These are phyloP conservation scores for Dendrocalamus sinicus DNA, from an alignment of 176 grass and related monocot species.

Conservation along the genomic window DNA sequence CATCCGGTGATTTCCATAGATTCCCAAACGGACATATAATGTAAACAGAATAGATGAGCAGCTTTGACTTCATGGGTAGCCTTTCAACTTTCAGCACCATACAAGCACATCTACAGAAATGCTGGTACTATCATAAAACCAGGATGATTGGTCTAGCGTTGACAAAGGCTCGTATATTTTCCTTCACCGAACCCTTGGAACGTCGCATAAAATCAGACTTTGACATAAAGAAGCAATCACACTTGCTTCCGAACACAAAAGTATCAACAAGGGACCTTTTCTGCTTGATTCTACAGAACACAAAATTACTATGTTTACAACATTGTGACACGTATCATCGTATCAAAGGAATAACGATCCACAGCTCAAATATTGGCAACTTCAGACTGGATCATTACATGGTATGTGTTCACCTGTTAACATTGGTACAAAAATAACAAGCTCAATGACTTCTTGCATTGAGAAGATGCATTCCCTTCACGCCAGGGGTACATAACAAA, in stretches of 20 bases:
- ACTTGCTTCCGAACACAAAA: not conserved
- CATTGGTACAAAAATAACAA: conserved; percentile 1
- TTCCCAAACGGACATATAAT: too few species aligned
- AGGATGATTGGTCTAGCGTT: not conserved
- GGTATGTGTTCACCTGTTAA: not conserved
- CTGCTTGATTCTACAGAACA: not conserved
- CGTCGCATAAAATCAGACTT: not conserved
- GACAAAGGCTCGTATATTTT: not conserved
- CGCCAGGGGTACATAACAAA: not conserved
- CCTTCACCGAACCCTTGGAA: not conserved
- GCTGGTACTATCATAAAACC: not conserved
- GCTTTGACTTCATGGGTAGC: not conserved
- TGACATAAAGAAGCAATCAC: not conserved
- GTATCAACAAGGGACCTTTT: not conserved
- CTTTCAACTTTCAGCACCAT: not conserved
- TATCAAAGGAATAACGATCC: not conserved
- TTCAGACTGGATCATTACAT: not conserved
- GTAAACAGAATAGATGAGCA: not conserved
- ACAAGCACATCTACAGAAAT: not conserved
- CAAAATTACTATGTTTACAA: not conserved
- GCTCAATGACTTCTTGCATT: not conserved
- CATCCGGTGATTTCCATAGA: not conserved
- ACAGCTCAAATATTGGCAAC: not conserved
- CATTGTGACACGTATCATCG: not conserved
- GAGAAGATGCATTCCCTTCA: conserved; percentile 17